A percentile compares a stretch with the other conserved stretches of the same genome.
These are phyloP conservation scores for Penicillium hesseltinei DNA, from an alignment of 2,329 filamentous ascomycete genomes.

Conservation along the genomic window DNA sequence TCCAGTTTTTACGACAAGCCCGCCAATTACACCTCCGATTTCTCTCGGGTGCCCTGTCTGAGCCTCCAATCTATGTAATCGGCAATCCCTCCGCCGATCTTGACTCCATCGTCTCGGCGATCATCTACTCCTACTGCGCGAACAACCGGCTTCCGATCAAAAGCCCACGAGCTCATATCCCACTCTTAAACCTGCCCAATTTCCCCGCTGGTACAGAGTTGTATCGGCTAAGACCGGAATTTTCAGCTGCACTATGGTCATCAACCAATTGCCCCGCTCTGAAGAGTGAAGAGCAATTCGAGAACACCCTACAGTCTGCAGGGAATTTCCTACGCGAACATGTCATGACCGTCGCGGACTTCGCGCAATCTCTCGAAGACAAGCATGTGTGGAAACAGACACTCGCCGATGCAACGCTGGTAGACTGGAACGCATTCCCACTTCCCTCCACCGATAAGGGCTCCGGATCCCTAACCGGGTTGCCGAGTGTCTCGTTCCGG, in stretches of 20 bases:
- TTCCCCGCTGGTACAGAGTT: conserved; percentile 49
- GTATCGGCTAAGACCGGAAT: conserved; percentile 56
- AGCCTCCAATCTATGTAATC: conserved; percentile 41
- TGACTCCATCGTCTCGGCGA: conserved; percentile 61
- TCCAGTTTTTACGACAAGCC: conserved; percentile 40
- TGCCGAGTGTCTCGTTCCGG: conserved; percentile 43
- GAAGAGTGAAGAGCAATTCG: conserved; percentile 22
- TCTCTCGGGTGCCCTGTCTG: conserved; percentile 20
- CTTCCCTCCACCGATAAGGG: conserved; percentile 44
- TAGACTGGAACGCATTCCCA: conserved; percentile 49
- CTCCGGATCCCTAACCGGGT: conserved; percentile 48
- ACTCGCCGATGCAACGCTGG: conserved; percentile 34
- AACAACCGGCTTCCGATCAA: conserved; percentile 44
- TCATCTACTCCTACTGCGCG: conserved; percentile 60
- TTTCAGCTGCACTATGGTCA: conserved; percentile 55
- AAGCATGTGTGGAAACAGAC: conserved; percentile 1
- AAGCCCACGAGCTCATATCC: conserved; percentile 50
- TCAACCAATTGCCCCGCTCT: conserved; percentile 35
- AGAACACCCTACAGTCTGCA: conserved; percentile 25
- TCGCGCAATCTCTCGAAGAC: conserved; percentile 27
- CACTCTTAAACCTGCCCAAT: conserved; percentile 57
- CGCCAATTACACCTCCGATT: conserved; percentile 31
- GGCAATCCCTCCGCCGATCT: conserved; percentile 55
- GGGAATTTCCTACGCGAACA: conserved; percentile 32
- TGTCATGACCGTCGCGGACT: conserved; percentile 43